A percentile compares a stretch with the other conserved stretches of the same genome.
Evolutionary conservation across 805 yeast species (phyloP).

Genomic region (Zygotorulaspora danielsina): DNA sequence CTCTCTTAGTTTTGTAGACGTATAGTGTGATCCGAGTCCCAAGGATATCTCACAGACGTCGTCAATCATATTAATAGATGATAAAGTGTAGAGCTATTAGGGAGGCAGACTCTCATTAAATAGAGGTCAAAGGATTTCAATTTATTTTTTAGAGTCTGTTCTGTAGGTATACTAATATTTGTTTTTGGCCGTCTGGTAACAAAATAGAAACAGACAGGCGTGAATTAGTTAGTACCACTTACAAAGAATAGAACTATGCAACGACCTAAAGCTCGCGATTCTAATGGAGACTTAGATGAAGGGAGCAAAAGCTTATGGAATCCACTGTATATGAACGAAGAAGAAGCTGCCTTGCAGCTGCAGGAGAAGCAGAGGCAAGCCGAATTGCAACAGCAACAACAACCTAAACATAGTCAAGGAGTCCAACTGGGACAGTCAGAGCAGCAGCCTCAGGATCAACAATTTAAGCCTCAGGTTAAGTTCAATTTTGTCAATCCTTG

Average conservation of each 20-base stretch:
- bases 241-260: no score
- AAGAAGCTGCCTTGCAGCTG: conserved; percentile 5
- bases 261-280: not conserved
- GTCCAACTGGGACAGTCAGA: conserved; percentile 10
- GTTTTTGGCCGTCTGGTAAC: no score
- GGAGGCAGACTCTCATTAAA: no score
- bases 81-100: no score
- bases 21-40: not conserved
- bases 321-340: conserved; percentile 12
- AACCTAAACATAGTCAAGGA: conserved; percentile 6
- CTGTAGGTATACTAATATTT: no score
- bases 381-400: conserved; percentile 5
- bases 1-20: no score
- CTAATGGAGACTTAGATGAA: not conserved
- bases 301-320: conserved; percentile 18
- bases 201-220: no score
- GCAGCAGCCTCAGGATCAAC: conserved; percentile 9
- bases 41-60: not conserved
- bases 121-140: no score
- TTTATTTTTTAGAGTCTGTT: no score
- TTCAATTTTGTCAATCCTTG: conserved; percentile 27
- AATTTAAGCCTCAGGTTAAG: conserved; percentile 11
- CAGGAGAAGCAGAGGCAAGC: conserved; percentile 5
- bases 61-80: not conserved
- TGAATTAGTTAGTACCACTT: no score